These are phyloP conservation scores for Arctostaphylos glauca DNA, from an alignment of 148 eudicot genomes.

Conservation along the genomic window DNA sequence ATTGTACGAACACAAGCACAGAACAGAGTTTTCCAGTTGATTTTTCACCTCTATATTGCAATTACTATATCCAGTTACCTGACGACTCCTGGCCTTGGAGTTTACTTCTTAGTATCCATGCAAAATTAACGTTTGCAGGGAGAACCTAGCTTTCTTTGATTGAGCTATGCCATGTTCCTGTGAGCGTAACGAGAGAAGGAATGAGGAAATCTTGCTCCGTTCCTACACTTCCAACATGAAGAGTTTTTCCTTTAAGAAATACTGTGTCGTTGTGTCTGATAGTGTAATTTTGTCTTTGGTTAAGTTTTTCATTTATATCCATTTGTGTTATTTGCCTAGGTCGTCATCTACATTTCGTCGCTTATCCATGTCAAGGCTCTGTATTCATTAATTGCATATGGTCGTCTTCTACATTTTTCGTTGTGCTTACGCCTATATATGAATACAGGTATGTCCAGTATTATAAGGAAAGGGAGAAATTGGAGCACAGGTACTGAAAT, in stretches of 20 bases:
- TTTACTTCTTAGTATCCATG: neutral
- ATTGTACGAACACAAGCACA: neutral
- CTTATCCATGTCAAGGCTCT: neutral
- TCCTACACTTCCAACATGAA: neutral
- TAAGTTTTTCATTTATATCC: no score
- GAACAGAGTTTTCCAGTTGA: neutral
- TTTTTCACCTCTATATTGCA: neutral
- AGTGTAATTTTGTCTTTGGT: no score
- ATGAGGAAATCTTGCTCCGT: neutral
- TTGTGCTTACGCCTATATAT: neutral
- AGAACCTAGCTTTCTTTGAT: neutral
- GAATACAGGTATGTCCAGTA: constrained; percentile 47
- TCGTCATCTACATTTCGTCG: neutral
- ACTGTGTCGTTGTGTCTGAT: neutral
- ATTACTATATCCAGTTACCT: neutral
- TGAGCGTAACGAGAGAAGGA: neutral
- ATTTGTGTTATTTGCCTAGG: neutral
- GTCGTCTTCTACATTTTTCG: no score
- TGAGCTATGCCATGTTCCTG: neutral
- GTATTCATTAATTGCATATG: neutral
- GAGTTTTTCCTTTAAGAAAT: neutral
- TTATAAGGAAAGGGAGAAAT: constrained; percentile 69
- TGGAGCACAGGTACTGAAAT: constrained; percentile 59
- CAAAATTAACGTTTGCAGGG: neutral
- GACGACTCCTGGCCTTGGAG: neutral